Conservation (phyloP, 1,284 basidiomycete species). For the Sanghuangporus baumii region DNA sequence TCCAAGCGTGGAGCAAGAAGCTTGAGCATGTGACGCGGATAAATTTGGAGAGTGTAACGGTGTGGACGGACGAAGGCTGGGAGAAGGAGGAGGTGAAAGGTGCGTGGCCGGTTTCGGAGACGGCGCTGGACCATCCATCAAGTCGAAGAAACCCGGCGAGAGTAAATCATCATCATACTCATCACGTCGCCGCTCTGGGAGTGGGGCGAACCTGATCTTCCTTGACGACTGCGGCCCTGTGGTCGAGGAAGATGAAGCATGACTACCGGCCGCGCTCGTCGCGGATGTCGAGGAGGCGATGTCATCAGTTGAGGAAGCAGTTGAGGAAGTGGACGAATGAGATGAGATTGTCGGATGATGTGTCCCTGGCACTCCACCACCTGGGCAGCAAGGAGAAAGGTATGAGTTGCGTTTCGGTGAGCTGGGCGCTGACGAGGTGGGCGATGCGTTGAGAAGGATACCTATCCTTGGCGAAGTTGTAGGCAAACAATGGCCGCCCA, state of each 20-base stretch:
- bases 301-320: constrained; percentile 17
- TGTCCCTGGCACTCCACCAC: neutral
- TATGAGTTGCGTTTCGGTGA: constrained; percentile 11
- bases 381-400: constrained; percentile 4
- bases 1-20: constrained; percentile 14
- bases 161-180: constrained; percentile 39
- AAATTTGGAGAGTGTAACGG: neutral
- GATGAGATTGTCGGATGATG: constrained; percentile 1
- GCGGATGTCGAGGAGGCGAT: constrained; percentile 13
- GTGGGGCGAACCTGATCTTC: constrained; percentile 68
- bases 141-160: constrained; percentile 26
- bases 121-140: constrained; percentile 15
- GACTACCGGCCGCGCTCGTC: constrained; percentile 8
- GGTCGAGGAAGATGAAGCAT: neutral
- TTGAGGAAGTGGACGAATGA: constrained; percentile 13
- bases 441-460: constrained; percentile 17
- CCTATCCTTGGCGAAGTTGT: neutral
- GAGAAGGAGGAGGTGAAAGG: constrained; percentile 4
- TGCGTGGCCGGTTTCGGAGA: constrained; percentile 8
- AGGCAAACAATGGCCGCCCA: constrained; percentile 9
- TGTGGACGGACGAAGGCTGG: constrained; percentile 2
- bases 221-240: constrained; percentile 23
- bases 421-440: constrained; percentile 12
- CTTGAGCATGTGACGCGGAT: neutral
- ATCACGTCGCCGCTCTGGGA: constrained; percentile 63